Conservation (phyloP, 2,329 filamentous ascomycete species). For the Biscogniauxia mediterranea region DNA sequence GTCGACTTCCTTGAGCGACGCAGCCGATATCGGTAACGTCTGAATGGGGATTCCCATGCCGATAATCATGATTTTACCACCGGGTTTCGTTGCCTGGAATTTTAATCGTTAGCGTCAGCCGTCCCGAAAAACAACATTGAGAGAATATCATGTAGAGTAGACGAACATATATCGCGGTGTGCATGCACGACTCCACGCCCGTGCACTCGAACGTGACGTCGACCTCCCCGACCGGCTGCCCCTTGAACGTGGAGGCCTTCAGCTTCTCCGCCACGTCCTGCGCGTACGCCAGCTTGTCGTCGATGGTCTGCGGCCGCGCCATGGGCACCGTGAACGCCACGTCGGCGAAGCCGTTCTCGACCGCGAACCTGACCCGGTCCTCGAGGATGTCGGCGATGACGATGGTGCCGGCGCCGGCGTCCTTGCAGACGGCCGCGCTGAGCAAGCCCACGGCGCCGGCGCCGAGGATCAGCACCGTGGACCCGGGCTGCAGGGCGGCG, state of each 20-base stretch:
- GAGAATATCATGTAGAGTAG: not conserved
- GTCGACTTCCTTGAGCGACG: constrained; percentile 72
- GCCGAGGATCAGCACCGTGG: constrained; percentile 55
- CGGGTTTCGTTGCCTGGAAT: constrained; percentile 58
- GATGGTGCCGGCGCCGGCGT: constrained; percentile 42
- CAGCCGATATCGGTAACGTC: constrained; percentile 69
- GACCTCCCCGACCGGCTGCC: constrained; percentile 58
- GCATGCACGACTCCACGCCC: constrained; percentile 73
- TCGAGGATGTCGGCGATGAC: constrained; percentile 57
- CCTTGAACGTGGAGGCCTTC: constrained; percentile 31
- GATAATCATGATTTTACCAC: constrained; percentile 72
- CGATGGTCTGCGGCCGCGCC: constrained; percentile 46
- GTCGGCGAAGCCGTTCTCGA: constrained; percentile 55
- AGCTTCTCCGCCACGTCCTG: constrained; percentile 47
- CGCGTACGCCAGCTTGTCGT: constrained; percentile 52
- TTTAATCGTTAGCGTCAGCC: not conserved
- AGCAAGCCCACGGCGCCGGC: constrained; percentile 62
- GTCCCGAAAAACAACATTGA: not conserved
- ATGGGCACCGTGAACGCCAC: constrained; percentile 49
- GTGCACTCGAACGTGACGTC: constrained; percentile 75
- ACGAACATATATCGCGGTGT: constrained; percentile 68
- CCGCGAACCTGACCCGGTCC: constrained; percentile 57
- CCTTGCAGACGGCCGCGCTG: constrained; percentile 56
- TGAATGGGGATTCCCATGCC: constrained; percentile 79
- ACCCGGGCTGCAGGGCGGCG: constrained; percentile 39